Evolutionary conservation across 179 eudicot genomes (phyloP), one percentile per base, ranked within the genome.

Genomic region (Actinidia chinensis): DNA sequence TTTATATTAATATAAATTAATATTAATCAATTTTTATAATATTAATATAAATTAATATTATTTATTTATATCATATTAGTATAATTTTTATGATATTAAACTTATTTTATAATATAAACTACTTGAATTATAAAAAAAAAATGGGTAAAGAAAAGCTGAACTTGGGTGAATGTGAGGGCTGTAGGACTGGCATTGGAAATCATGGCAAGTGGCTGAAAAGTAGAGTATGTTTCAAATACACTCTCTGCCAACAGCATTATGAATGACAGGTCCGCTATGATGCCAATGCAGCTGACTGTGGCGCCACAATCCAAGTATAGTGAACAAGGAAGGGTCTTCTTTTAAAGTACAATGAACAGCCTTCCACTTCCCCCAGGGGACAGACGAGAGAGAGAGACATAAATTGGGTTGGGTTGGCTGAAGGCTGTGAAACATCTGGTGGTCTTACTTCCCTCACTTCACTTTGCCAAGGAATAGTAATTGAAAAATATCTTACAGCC

Each of bases 231-330:
- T 40, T 50, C 74, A 50, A 59, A 71, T 20, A 28, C 73, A 9
- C 40, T 2, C 73, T 46, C 8, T 48, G 12, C 6, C 1, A 28
- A 17, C 18, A 9, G 2, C 2, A 5, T 15, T 66, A 5, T 43
- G 66, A 23, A 61, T 61, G 66, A 61, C 40, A 28, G 66, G 17
- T 61, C 66, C 66, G 51, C 51, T 0, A 65, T 65, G 46, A 14
- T 22, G 15, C 66, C 11, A 33, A 68, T 44, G 14, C 52, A 46
- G 33, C 17, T 68, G 54, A 25, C 15, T 1, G 74, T 70, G 59
- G 74, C 74, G 6, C 74, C 74, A 25, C n/a, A 70, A 48, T 14
- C 74, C 42, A 70, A 11, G 54, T 7, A 23, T 68, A 44, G 50
- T 42, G 6, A 36, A 36, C 40, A 36, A 36, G 25, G 8, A 36